Base-by-base conservation (phyloP, 352 stramenopile genomes). In the Pythium coloratum region DNA sequence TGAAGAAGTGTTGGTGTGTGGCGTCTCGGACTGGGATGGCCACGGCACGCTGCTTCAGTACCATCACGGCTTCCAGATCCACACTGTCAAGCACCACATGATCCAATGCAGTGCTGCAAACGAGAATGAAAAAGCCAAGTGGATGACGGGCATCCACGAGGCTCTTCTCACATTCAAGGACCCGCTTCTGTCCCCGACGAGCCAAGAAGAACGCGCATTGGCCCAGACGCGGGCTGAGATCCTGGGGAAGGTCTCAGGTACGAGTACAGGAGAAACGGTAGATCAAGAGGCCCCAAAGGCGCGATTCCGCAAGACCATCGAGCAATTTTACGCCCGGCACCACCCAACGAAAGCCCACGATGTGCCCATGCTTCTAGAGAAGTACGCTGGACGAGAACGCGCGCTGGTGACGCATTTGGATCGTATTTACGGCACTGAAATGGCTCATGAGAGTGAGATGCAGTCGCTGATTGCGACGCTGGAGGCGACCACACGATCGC, bases 101-200 rank as follows among this genome's bases (percentile, higher is more conserved):
- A 78, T 91, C 36, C 81, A 81, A 32, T 94, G 84, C 60, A 94
- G 86, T 59, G 82, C 82, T 0, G 73, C 82, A 5, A 91, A 67
- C 63, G 73, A 77, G 3, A 66, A 78, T 1, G 86, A 94, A 55
- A 90, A 88, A 53, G 76, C 74, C 47, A 87, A 84, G 32, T 92
- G 86, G 86, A 59, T 88, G 7, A 69, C 75, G 28, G 81, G 82
- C 2, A 74, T 91, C 24, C 80, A 85, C 30, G 71, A 82, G 33
- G 81, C 82, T 1, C 59, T 92, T 16, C 38, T 89, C 8, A 75
- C 73, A 28, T 74, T 81, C 46, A 72, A 74, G 4, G 70, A 80
- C 42, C 44, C 64, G 57, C 42, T 76, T 40, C 59, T 71, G 20
- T 75, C 62, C 32, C 76, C 66, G 1, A 77, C 56, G 28, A 65